Evolutionary conservation across 2,329 filamentous ascomycete genomes (phyloP).

Genomic region (Xylaria sp.): DNA sequence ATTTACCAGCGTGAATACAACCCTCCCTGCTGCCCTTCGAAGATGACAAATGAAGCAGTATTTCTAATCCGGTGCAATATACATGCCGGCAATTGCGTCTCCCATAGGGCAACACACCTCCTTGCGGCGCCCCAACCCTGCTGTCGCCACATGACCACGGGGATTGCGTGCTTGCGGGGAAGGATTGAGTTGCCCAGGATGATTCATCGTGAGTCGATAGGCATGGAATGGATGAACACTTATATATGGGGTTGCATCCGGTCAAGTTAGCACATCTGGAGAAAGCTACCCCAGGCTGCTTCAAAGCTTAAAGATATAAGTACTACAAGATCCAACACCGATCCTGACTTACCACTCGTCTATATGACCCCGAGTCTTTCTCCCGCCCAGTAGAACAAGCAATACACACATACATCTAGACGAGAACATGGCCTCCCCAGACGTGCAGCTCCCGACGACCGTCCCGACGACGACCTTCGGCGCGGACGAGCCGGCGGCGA

Average conservation of each 20-base stretch:
- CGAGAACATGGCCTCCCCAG: slow-evolving; percentile 34
- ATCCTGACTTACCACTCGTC: too few species aligned
- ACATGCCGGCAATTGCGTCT: slow-evolving; percentile 10
- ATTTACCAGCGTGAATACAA: too few species aligned
- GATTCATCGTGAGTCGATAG: slow-evolving; percentile 8
- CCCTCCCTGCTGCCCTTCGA: too few species aligned
- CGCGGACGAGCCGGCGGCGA: slow-evolving; percentile 14
- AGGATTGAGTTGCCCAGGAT: slow-evolving; percentile 14
- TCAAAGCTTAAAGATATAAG: slow-evolving; percentile 6
- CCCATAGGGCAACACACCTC: slow-evolving; percentile 14
- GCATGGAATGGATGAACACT: too few species aligned
- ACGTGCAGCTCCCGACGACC: slow-evolving; percentile 28
- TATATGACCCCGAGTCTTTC: too few species aligned
- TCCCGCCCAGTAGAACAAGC: too few species aligned
- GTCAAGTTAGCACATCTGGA: not conserved
- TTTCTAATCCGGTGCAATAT: slow-evolving; percentile 27
- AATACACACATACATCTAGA: not conserved
- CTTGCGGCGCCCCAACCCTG: not conserved
- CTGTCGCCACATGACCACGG: slow-evolving; percentile 27
- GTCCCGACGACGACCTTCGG: slow-evolving; percentile 25
- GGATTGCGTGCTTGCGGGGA: slow-evolving; percentile 37
- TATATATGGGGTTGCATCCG: slow-evolving; percentile 21
- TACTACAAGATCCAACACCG: slow-evolving; percentile 13
- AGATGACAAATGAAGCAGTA: slow-evolving; percentile 26
- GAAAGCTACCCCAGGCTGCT: not conserved